Evolutionary conservation across 129 eudicot genomes (phyloP).

Genomic region (Mikania micrantha): DNA sequence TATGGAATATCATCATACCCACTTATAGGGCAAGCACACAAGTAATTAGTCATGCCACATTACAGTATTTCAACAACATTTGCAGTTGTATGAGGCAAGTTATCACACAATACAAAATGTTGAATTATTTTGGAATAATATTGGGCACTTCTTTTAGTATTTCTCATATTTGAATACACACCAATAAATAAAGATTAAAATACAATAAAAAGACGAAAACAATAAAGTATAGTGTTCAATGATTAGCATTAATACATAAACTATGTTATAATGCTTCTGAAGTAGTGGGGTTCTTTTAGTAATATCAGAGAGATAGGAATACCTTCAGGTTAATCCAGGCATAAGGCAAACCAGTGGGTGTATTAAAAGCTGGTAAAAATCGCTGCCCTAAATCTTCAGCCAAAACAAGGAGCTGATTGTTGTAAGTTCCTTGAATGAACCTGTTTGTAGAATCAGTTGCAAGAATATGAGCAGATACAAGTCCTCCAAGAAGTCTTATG

Average conservation of each 20-base stretch:
- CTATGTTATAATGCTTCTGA: neutral
- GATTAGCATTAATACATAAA: neutral
- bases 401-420: constrained; percentile 68
- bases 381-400: constrained; percentile 87
- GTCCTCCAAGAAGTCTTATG: constrained; percentile 99
- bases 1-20: neutral
- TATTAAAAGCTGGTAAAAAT: constrained; percentile 84
- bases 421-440: constrained; percentile 70
- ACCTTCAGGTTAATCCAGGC: constrained; percentile 99
- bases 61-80: neutral
- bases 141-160: neutral
- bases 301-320: constrained; percentile 7
- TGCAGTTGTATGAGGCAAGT: neutral
- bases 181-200: neutral
- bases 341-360: constrained; percentile 92
- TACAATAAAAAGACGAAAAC: neutral
- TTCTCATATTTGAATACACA: neutral
- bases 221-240: neutral
- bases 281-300: neutral
- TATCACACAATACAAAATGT: neutral
- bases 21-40: neutral
- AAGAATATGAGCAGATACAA: constrained; percentile 99
- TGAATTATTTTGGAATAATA: neutral
- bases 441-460: constrained; percentile 99
- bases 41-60: neutral